phyloP scores from a whole-genome alignment of 2,329 filamentous ascomycete genomes.

The Balansia obtecta region DNA sequence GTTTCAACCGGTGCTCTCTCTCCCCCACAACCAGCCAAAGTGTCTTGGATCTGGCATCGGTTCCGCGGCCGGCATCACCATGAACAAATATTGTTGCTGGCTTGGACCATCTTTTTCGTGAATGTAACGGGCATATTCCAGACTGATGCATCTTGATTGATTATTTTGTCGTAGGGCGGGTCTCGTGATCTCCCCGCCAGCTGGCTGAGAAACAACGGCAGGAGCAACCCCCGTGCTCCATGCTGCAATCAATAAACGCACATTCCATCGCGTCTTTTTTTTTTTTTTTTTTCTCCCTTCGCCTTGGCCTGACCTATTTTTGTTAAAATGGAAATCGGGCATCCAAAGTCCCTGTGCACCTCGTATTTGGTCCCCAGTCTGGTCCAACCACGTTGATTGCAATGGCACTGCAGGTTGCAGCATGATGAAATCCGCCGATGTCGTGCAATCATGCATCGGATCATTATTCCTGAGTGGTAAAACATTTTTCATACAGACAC shows the following conservation, averaged over 20 bases:
- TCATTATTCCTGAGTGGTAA: not conserved
- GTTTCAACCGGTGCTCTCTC: too few relatives aligned
- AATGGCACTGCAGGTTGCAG: not conserved
- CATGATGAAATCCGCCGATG: not conserved
- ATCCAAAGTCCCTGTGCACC: not conserved
- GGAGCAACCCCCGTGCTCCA: not conserved
- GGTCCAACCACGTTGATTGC: not conserved
- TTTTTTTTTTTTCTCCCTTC: too few relatives aligned
- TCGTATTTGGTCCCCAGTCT: not conserved
- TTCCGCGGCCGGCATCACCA: too few relatives aligned
- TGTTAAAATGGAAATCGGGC: not conserved
- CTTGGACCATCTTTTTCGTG: too few relatives aligned
- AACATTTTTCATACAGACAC: conserved; percentile 1
- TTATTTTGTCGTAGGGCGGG: not conserved
- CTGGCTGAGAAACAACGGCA: not conserved
- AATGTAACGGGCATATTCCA: too few relatives aligned
- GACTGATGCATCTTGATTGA: too few relatives aligned
- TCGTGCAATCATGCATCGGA: not conserved
- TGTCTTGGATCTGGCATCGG: too few relatives aligned
- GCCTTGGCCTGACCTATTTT: not conserved
- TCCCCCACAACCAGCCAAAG: too few relatives aligned
- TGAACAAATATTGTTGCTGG: too few relatives aligned
- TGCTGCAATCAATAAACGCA: too few relatives aligned
- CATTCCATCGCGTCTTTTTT: not conserved
- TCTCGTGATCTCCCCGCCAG: not conserved